Conservation (phyloP, 352 stramenopile species). For the Phytophthora cactorum region DNA sequence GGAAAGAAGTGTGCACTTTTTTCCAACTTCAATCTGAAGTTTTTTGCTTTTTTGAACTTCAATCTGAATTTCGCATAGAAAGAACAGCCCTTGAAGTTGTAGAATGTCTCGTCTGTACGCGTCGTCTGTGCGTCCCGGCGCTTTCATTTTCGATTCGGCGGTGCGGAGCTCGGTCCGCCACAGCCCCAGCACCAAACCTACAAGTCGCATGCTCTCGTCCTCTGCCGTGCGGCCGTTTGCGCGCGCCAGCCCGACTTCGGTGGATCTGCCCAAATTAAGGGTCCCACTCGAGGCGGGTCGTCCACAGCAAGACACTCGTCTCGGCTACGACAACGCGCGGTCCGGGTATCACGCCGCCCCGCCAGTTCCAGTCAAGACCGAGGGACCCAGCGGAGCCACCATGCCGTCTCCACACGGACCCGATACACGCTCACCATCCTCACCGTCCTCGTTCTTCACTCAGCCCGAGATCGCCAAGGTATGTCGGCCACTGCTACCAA, state of each 20-base stretch:
- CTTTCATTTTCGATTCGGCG: conserved; percentile 40
- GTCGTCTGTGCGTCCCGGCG: conserved; percentile 25
- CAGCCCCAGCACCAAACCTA: neutral
- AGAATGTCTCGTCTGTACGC: conserved; percentile 16
- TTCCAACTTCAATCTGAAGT: conserved; percentile 26
- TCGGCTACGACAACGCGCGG: conserved; percentile 19
- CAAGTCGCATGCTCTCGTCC: conserved; percentile 20
- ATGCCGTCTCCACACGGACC: conserved; percentile 17
- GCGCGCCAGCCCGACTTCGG: neutral
- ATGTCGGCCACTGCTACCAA: neutral
- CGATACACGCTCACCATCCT: conserved; percentile 45
- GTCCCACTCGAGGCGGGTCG: conserved; percentile 18
- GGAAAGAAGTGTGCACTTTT: no score
- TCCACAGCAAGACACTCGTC: conserved; percentile 19
- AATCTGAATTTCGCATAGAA: conserved; percentile 18
- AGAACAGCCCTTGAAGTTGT: conserved; percentile 25
- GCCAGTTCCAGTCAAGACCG: conserved; percentile 27
- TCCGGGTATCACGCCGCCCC: conserved; percentile 20
- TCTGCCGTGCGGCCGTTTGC: conserved; percentile 13
- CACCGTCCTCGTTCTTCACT: conserved; percentile 51
- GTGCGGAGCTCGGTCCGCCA: conserved; percentile 18
- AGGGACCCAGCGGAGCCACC: conserved; percentile 1
- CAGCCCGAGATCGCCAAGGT: conserved; percentile 43
- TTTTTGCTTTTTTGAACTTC: conserved; percentile 4
- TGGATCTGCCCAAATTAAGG: conserved; percentile 36